Conservation (phyloP, 306 rosid genomes). For the Casuarina cunninghamiana region DNA sequence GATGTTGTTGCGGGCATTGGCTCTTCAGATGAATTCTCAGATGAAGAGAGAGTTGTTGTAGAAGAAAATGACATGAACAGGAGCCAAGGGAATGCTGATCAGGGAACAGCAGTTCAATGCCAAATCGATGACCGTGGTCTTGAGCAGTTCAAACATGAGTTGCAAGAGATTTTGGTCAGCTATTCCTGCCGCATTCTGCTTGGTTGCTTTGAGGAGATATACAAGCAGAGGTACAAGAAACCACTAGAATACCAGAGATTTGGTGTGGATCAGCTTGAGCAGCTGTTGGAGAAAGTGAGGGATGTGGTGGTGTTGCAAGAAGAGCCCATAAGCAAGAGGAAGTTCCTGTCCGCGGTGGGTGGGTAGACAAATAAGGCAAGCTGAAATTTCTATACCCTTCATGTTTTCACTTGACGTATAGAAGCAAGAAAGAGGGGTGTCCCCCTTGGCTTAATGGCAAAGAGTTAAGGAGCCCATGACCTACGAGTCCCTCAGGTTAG, state of each 20-base stretch:
- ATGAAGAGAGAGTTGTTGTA: slow-evolving; percentile 74
- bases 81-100: slow-evolving; percentile 36
- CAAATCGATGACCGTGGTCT: slow-evolving; percentile 40
- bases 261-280: slow-evolving; percentile 73
- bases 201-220: slow-evolving; percentile 73
- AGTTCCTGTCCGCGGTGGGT: slow-evolving; percentile 69
- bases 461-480: too few relatives aligned
- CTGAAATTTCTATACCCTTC: slow-evolving; percentile 22
- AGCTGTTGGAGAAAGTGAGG: slow-evolving; percentile 62
- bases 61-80: slow-evolving; percentile 52
- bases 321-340: slow-evolving; percentile 74
- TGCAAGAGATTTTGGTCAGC: slow-evolving; percentile 93
- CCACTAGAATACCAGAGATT: slow-evolving; percentile 55
- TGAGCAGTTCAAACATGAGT: slow-evolving; percentile 70
- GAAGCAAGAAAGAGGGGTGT: not conserved
- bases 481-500: too few relatives aligned
- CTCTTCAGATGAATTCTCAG: slow-evolving; percentile 84
- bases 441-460: too few relatives aligned
- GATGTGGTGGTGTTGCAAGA: slow-evolving; percentile 80
- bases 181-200: slow-evolving; percentile 80
- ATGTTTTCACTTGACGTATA: slow-evolving; percentile 36
- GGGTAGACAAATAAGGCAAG: slow-evolving; percentile 32
- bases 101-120: slow-evolving; percentile 33
- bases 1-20: slow-evolving; percentile 48
- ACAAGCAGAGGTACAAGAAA: slow-evolving; percentile 81